Base-by-base conservation (phyloP, 257 asterid genomes). In the Plantago ovata region DNA sequence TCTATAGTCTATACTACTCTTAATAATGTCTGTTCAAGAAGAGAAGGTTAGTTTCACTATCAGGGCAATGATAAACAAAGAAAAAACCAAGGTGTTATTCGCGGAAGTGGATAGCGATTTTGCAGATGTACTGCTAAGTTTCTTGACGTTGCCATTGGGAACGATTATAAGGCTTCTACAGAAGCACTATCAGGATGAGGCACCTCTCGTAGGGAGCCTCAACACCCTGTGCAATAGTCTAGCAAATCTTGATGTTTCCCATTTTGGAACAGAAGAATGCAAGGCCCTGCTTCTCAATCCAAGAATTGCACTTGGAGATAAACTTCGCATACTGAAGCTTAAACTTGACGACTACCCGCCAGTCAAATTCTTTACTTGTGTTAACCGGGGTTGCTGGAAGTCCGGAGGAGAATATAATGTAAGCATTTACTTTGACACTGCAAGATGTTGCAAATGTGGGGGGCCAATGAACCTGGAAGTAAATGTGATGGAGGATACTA, bases 191-290 rank as follows among this genome's bases (percentile, higher is more conserved):
- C 19, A 40, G 3, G 32, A 46, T 0, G 8, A 64, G 28, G n/a
- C n/a, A 8, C 33, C 38, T 0, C 1, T 21, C 1, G 14, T 58
- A 5, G 67, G 66, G 52, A 63, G 75, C 66, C n/a, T 68, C 12
- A 23, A 38, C 45, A 53, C 62, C 49, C 23, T 73, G 63, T 69
- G 55, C 43, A 28, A 61, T 0, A 44, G 68, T 15, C 24, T 66
- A 19, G 21, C 10, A 0, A 54, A 66, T 66, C 71, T 62, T 0
- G 65, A 24, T n/a, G 19, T 23, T 51, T 13, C 21, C n/a, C n/a
- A n/a, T n/a, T n/a, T n/a, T n/a, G n/a, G n/a, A n/a, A n/a, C n/a
- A n/a, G n/a, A n/a, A n/a, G n/a, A n/a, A n/a, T n/a, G n/a, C n/a
- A n/a, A n/a, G n/a, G n/a, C 19, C 15, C 44, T 41, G 60, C 55